Evolutionary conservation across 768 basidiomycete species (phyloP).

Genomic region (Mycena filopes): DNA sequence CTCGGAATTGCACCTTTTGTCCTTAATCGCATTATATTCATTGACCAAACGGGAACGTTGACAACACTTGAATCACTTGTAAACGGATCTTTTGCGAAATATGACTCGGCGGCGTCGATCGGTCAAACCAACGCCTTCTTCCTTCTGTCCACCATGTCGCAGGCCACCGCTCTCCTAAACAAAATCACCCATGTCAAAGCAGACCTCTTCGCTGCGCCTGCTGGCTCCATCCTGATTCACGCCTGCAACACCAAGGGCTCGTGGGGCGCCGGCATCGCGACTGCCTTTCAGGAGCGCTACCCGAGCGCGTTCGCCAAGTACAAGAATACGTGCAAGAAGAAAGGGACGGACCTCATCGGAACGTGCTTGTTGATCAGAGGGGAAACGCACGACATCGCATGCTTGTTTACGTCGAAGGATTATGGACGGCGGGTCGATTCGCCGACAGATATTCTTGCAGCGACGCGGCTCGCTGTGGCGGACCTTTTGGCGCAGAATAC

Average conservation of each 20-base stretch:
- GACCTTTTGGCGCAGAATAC: conserved; percentile 49
- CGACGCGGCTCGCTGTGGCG: conserved; percentile 46
- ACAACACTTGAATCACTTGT: too few relatives aligned
- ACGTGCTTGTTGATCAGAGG: conserved; percentile 51
- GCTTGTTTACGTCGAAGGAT: conserved; percentile 53
- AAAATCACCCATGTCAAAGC: conserved; percentile 45
- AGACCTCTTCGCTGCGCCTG: conserved; percentile 50
- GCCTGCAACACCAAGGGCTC: conserved; percentile 54
- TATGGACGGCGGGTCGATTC: conserved; percentile 52
- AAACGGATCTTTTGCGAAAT: not conserved
- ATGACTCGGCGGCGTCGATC: not conserved
- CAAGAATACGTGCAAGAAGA: conserved; percentile 42
- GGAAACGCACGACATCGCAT: conserved; percentile 49
- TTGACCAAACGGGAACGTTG: too few relatives aligned
- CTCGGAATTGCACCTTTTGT: too few relatives aligned
- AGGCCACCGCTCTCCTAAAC: conserved; percentile 4
- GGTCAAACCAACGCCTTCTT: not conserved
- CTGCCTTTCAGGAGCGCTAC: conserved; percentile 46
- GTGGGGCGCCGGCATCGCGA: conserved; percentile 54
- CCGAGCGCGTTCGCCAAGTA: conserved; percentile 49
- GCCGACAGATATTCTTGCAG: conserved; percentile 48
- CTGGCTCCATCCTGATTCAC: conserved; percentile 50
- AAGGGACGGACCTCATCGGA: conserved; percentile 45
- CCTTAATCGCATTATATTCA: too few relatives aligned
- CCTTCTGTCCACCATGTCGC: conserved; percentile 16